Conservation (phyloP, 2,329 filamentous ascomycete genomes). For the Berkeleyomyces rouxiae region DNA sequence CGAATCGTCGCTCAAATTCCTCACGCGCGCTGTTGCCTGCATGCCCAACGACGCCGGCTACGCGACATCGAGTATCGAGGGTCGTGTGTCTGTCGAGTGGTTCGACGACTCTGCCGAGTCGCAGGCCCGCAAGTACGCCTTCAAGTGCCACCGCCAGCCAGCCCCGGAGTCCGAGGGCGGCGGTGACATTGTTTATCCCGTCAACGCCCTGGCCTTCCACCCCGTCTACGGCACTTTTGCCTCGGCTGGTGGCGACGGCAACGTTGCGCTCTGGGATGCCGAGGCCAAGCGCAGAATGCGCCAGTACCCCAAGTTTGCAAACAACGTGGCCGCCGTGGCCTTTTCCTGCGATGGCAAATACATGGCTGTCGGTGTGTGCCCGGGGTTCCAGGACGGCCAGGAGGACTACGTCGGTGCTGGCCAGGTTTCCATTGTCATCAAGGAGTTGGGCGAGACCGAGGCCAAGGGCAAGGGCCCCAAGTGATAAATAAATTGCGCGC, state of each 20-base stretch:
- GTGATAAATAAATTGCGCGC: slow-evolving; percentile 22
- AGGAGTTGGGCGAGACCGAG: slow-evolving; percentile 74
- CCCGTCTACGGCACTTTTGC: slow-evolving; percentile 72
- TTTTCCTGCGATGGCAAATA: slow-evolving; percentile 66
- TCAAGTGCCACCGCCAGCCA: slow-evolving; percentile 89
- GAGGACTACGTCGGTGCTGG: slow-evolving; percentile 61
- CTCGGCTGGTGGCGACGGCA: slow-evolving; percentile 74
- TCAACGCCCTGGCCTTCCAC: slow-evolving; percentile 81
- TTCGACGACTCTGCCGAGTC: slow-evolving; percentile 80
- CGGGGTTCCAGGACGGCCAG: slow-evolving; percentile 74
- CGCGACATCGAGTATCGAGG: slow-evolving; percentile 82
- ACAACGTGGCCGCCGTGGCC: slow-evolving; percentile 58
- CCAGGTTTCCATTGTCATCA: slow-evolving; percentile 58
- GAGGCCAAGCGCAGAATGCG: slow-evolving; percentile 77
- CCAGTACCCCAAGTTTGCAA: slow-evolving; percentile 71
- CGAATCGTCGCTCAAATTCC: slow-evolving; percentile 89
- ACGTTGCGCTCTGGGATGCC: slow-evolving; percentile 86
- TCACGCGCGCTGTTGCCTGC: slow-evolving; percentile 81
- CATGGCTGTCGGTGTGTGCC: slow-evolving; percentile 65
- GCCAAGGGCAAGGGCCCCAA: slow-evolving; percentile 71
- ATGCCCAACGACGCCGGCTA: slow-evolving; percentile 97
- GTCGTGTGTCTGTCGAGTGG: slow-evolving; percentile 92
- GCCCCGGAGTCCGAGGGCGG: slow-evolving; percentile 37
- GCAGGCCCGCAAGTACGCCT: slow-evolving; percentile 88
- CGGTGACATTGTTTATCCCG: slow-evolving; percentile 74